Base-by-base conservation (phyloP, 352 stramenopile species). In the Elongisporangium senticosum region DNA sequence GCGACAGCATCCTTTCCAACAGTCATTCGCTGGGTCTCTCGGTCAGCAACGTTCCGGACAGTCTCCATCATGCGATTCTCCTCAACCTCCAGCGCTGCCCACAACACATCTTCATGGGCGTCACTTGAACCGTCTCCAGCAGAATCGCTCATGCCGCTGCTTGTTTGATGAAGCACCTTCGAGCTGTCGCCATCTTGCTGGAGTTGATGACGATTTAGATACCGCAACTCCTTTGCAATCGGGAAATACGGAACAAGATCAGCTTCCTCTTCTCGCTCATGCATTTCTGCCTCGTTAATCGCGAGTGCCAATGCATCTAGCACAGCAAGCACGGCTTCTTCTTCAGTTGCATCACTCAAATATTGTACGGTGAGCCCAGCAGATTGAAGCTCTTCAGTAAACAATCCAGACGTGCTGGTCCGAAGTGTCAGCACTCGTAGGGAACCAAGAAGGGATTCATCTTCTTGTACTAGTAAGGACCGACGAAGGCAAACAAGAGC, bases 61-160 rank as follows among this genome's bases (percentile, higher is more conserved):
- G 68, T 75, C 22, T 87, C 82, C 21, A 85, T 40, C 77, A 92
- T 87, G 1, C 83, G 68, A 43, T 89, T 90, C 43, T 93, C 83
- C 64, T 95, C 86, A 0, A 95, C 86, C 65, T 93, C 81, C 1
- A 91, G 69, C 10, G 79, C 82, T 52, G 86, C 86, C 74, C 76
- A 89, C 19, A 93, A 53, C 3, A 87, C 71, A 1, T 74, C 71
- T 48, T 89, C 79, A 22, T 64, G 65, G 0, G 79, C 72, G 21
- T 93, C 79, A 43, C 71, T 58, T 51, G 53, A 47, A 54, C 33
- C 20, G 21, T 48, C 17, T 50, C 17, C 33, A 17, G 21, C 48
- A 52, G 48, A 52, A 1, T 43, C 33, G 13, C 33, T 43, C 33
- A 43, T 43, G 33, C 33, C 11, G 13, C 33, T 43, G 33, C 33